A percentile compares a stretch with the other conserved stretches of the same genome.
Evolutionary conservation across 345 rosid species (phyloP).

Genomic region (Murraya koenigii): DNA sequence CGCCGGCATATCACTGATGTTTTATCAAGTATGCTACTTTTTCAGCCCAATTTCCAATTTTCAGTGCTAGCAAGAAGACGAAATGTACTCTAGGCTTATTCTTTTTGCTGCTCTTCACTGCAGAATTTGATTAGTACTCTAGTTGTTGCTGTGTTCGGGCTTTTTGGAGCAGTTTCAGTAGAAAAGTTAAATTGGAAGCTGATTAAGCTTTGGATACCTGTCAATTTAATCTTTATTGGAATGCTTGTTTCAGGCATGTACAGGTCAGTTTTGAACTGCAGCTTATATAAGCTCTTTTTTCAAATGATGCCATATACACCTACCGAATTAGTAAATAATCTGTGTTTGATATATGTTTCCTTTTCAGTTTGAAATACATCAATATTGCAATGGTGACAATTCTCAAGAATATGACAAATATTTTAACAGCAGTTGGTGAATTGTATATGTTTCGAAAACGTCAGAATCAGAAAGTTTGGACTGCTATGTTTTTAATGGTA

Average conservation of each 20-base stretch:
- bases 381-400: constrained; percentile 96
- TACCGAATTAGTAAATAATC: constrained; percentile 8
- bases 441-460: constrained; percentile 75
- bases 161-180: constrained; percentile 57
- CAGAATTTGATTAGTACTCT: constrained; percentile 83
- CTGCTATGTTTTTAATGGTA: constrained; percentile 93
- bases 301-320: not conserved
- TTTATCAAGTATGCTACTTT: constrained; percentile 68
- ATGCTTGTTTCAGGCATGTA: constrained; percentile 95
- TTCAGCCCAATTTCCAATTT: not conserved
- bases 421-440: constrained; percentile 87
- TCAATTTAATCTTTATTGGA: constrained; percentile 84
- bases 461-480: constrained; percentile 91
- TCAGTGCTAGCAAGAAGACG: not conserved
- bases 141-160: constrained; percentile 51
- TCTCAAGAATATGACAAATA: constrained; percentile 91
- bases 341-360: not conserved
- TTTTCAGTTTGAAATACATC: constrained; percentile 81
- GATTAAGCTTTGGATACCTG: constrained; percentile 82
- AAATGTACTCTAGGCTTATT: not conserved
- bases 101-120: constrained; percentile 19
- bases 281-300: not conserved
- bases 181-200: constrained; percentile 88
- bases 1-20: constrained; percentile 81
- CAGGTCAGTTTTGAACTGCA: constrained; percentile 50